These are phyloP conservation scores for Plasmopara viticola DNA, from an alignment of 352 stramenopile species.

Conservation along the genomic window DNA sequence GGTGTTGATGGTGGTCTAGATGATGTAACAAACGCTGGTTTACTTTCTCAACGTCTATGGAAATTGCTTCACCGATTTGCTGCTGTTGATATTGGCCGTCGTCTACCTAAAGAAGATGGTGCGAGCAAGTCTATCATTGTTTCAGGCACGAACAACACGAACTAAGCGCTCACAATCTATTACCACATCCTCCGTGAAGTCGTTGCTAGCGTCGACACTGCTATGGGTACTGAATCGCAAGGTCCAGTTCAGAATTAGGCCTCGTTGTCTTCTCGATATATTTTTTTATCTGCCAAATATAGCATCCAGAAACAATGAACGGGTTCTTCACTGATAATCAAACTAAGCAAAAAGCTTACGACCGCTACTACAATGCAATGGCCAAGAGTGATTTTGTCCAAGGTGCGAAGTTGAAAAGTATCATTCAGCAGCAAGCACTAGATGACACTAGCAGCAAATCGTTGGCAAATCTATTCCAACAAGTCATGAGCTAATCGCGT, in stretches of 20 bases:
- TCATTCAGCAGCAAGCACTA: neutral
- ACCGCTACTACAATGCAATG: constrained; percentile 3
- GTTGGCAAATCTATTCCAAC: neutral
- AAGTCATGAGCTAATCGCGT: neutral
- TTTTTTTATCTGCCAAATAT: too few relatives aligned
- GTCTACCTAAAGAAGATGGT: neutral
- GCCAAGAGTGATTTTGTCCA: constrained; percentile 4
- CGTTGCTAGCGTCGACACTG: too few relatives aligned
- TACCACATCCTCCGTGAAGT: too few relatives aligned
- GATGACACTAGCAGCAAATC: neutral
- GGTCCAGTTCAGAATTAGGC: too few relatives aligned
- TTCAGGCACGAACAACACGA: neutral
- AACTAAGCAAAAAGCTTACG: constrained; percentile 4
- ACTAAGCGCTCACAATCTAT: too few relatives aligned
- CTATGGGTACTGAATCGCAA: too few relatives aligned
- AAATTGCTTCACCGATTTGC: constrained; percentile 14
- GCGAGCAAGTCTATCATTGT: constrained; percentile 6
- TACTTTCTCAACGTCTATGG: constrained; percentile 2
- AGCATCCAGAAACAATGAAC: too few relatives aligned
- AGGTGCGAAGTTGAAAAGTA: neutral
- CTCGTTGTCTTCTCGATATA: too few relatives aligned
- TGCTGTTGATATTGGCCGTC: constrained; percentile 17
- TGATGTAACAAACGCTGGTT: constrained; percentile 7
- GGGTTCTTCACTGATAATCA: too few relatives aligned
- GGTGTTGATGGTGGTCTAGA: constrained; percentile 17